phyloP scores from a whole-genome alignment of 2,329 filamentous ascomycete genomes.

The Pyrenophora tritici-repentis region DNA sequence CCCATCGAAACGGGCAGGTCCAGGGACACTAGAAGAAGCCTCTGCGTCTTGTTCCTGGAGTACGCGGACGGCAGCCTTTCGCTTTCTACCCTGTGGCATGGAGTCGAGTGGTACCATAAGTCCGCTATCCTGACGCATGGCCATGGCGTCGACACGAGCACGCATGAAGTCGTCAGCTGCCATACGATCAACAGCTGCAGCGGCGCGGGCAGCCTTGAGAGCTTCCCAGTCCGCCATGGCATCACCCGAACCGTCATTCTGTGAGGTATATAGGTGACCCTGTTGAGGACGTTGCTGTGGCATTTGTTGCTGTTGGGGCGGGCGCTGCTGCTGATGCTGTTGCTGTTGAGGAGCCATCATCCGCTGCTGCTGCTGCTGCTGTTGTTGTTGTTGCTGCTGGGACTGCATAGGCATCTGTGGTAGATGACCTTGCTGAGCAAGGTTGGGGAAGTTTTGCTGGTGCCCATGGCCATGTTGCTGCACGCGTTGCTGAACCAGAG shows the following conservation, averaged over 20 bases:
- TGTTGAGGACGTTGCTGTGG: slow-evolving; percentile 29
- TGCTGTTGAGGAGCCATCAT: slow-evolving; percentile 26
- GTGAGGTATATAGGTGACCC: slow-evolving; percentile 53
- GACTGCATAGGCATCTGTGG: slow-evolving; percentile 35
- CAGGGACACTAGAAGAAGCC: slow-evolving; percentile 27
- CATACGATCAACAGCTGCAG: slow-evolving; percentile 56
- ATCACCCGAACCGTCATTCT: slow-evolving; percentile 78
- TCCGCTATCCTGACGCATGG: slow-evolving; percentile 73
- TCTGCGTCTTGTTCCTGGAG: slow-evolving; percentile 61
- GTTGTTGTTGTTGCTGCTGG: slow-evolving; percentile 39
- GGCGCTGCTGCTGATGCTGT: slow-evolving; percentile 31
- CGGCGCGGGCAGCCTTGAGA: slow-evolving; percentile 63
- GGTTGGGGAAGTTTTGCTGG: slow-evolving; percentile 28
- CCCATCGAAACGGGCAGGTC: slow-evolving; percentile 59
- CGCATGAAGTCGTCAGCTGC: slow-evolving; percentile 72
- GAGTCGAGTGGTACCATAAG: slow-evolving; percentile 74
- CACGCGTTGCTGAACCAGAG: slow-evolving; percentile 50
- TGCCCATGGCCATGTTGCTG: slow-evolving; percentile 35
- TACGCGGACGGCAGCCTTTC: slow-evolving; percentile 45
- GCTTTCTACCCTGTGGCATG: slow-evolving; percentile 52
- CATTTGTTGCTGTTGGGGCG: slow-evolving; percentile 39
- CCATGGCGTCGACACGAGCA: slow-evolving; percentile 67
- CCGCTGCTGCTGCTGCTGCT: slow-evolving; percentile 31
- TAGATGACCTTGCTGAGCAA: slow-evolving; percentile 28
- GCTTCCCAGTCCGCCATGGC: slow-evolving; percentile 62